A percentile compares a stretch with the other conserved stretches of the same genome.
phyloP scores from a whole-genome alignment of 78 protist species.

The Dictyostelium citrinum region DNA sequence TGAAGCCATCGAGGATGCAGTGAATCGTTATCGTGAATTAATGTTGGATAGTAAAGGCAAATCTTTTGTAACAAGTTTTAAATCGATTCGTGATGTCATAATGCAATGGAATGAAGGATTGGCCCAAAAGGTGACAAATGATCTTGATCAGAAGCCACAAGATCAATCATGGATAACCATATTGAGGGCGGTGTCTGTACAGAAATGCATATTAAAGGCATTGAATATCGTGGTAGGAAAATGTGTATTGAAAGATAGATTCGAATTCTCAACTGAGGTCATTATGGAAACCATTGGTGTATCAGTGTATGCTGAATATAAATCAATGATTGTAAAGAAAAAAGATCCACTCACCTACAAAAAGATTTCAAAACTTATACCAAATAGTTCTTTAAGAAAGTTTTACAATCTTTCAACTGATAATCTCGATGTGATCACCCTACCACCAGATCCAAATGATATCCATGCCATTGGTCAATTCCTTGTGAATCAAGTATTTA shows the following conservation, averaged over 20 bases:
- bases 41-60: neutral
- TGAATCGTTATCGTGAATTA: neutral
- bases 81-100: slow-evolving; percentile 13
- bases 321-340: neutral
- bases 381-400: neutral
- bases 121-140: neutral
- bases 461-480: neutral
- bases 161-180: neutral
- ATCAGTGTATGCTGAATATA: slow-evolving; percentile 13
- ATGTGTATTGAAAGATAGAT: neutral
- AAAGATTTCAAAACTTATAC: neutral
- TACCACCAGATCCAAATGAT: neutral
- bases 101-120: slow-evolving; percentile 11
- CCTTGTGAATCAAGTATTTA: neutral
- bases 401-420: neutral
- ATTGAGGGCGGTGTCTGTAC: neutral
- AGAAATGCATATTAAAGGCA: neutral
- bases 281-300: neutral
- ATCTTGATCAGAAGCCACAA: neutral
- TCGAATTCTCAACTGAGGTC: neutral
- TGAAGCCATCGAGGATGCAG: slow-evolving; percentile 5
- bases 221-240: neutral
- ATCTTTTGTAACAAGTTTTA: neutral
- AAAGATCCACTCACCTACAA: neutral
- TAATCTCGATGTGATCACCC: neutral